Percentiles rank a stretch among this genome's conserved stretches.
phyloP scores from a whole-genome alignment of 2,329 filamentous ascomycete genomes.

The Aureobasidium melanogenum region DNA sequence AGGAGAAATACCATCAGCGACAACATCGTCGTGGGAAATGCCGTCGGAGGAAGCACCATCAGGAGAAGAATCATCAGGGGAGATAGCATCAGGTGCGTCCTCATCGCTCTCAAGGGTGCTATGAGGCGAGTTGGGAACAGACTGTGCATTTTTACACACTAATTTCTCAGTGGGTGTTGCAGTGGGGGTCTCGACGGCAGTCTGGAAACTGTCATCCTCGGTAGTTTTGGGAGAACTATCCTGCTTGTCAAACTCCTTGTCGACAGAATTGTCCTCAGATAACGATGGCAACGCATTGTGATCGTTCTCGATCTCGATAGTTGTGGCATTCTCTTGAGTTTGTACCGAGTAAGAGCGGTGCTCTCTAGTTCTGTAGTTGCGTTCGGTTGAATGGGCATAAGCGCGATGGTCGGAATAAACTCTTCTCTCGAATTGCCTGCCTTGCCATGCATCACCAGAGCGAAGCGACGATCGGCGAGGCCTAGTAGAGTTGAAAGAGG shows the following conservation, averaged over 20 bases:
- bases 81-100: not conserved
- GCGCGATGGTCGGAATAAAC: not conserved
- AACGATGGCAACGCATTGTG: not conserved
- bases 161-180: not conserved
- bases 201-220: slow-evolving; percentile 27
- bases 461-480: not conserved
- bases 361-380: not conserved
- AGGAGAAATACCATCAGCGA: not conserved
- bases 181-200: slow-evolving; percentile 20
- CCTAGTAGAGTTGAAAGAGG: not conserved
- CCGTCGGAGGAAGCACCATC: no score
- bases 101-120: not conserved
- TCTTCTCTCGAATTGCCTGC: not conserved
- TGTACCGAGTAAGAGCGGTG: not conserved
- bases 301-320: no score
- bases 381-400: not conserved
- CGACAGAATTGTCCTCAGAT: not conserved
- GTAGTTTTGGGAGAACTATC: not conserved
- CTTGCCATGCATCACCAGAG: not conserved
- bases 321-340: no score
- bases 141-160: not conserved
- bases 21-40: no score
- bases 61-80: no score
- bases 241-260: not conserved
- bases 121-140: not conserved